phyloP scores from a whole-genome alignment of 169 alveolate species.

The Plasmodium vivax region DNA sequence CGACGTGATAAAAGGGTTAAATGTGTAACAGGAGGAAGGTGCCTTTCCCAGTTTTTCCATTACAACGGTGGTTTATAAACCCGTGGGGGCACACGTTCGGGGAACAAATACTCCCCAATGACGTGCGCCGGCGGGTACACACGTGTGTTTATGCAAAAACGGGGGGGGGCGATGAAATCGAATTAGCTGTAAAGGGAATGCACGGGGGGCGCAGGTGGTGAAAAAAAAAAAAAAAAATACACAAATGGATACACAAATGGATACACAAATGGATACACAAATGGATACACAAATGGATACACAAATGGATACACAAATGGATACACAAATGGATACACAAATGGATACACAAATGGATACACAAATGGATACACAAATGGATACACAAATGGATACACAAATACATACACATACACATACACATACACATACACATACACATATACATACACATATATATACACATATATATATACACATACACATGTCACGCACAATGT shows the following conservation, averaged over 20 bases:
- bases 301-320: not conserved
- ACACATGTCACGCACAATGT: not conserved
- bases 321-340: too few species aligned
- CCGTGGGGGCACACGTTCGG: not conserved
- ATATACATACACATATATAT: not conserved
- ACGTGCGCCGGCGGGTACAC: not conserved
- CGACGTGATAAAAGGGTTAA: not conserved
- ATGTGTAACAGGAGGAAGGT: not conserved
- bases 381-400: too few species aligned
- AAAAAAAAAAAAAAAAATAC: not conserved
- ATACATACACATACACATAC: not conserved
- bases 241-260: too few species aligned
- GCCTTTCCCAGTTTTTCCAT: not conserved
- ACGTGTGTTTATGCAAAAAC: not conserved
- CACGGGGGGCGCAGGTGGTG: not conserved
- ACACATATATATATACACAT: not conserved
- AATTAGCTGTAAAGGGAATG: not conserved
- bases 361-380: not conserved
- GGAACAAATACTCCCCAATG: not conserved
- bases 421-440: too few species aligned
- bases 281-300: too few species aligned
- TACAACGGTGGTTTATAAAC: not conserved
- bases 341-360: too few species aligned
- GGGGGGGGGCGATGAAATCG: not conserved
- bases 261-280: too few species aligned